Percentiles rank a stretch among this genome's conserved stretches.
These are phyloP conservation scores for Diaporthe aspalathi DNA, from an alignment of 2,329 filamentous ascomycete genomes.

Conservation along the genomic window DNA sequence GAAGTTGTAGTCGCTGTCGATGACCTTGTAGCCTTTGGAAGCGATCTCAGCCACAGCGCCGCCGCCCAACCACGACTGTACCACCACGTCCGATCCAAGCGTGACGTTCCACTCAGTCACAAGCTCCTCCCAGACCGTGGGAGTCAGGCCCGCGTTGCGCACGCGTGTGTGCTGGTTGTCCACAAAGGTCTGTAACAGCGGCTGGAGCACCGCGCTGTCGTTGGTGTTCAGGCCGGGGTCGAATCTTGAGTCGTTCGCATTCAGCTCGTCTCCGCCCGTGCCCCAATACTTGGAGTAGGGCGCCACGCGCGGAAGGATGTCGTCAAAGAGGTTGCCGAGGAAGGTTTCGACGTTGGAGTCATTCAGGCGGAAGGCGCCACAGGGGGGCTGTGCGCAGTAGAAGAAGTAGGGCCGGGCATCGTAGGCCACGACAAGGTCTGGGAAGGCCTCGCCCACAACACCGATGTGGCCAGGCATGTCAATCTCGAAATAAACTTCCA, in stretches of 20 bases:
- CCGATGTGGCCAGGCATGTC: slow-evolving; percentile 86
- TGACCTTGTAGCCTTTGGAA: slow-evolving; percentile 73
- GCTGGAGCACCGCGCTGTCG: slow-evolving; percentile 71
- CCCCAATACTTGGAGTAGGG: slow-evolving; percentile 83
- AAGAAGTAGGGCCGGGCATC: slow-evolving; percentile 66
- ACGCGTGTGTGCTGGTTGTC: slow-evolving; percentile 76
- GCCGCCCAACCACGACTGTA: slow-evolving; percentile 82
- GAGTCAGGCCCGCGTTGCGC: slow-evolving; percentile 71
- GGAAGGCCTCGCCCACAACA: slow-evolving; percentile 72
- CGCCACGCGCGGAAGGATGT: slow-evolving; percentile 77
- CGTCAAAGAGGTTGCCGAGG: slow-evolving; percentile 77
- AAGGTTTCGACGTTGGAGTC: slow-evolving; percentile 76
- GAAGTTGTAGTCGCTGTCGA: slow-evolving; percentile 81
- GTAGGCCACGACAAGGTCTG: slow-evolving; percentile 77
- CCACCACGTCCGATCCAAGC: slow-evolving; percentile 75
- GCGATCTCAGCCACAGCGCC: slow-evolving; percentile 71
- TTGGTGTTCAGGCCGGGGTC: slow-evolving; percentile 80
- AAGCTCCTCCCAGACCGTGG: slow-evolving; percentile 92
- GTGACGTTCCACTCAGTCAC: slow-evolving; percentile 81
- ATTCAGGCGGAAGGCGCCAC: slow-evolving; percentile 81
- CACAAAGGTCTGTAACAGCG: slow-evolving; percentile 82
- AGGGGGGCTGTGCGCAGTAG: slow-evolving; percentile 73
- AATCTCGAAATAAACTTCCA: slow-evolving; percentile 80
- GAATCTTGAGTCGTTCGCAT: slow-evolving; percentile 77
- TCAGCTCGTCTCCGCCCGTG: slow-evolving; percentile 89